A percentile compares a stretch with the other conserved stretches of the same genome.
These are phyloP conservation scores for Alternaria burnsii DNA, from an alignment of 2,329 filamentous ascomycete species.

Conservation along the genomic window DNA sequence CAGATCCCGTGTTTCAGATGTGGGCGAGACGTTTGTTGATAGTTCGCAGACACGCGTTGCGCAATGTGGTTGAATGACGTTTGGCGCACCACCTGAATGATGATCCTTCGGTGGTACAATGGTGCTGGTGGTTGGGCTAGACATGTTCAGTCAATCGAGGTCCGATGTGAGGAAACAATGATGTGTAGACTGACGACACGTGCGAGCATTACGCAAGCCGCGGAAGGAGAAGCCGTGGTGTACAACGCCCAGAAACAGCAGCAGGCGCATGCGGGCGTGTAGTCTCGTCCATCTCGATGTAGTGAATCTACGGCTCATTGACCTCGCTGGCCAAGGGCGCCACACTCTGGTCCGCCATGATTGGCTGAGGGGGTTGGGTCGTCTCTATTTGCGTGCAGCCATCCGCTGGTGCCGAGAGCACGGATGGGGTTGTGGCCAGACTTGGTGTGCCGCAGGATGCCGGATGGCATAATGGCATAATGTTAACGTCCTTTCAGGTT, in stretches of 20 bases:
- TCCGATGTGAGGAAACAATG: not conserved
- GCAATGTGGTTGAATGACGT: not conserved
- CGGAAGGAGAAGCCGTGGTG: not conserved
- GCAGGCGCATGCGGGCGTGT: not conserved
- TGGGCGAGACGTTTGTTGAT: slow-evolving; percentile 10
- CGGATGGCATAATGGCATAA: slow-evolving; percentile 10
- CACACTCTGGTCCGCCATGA: not conserved
- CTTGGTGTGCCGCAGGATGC: slow-evolving; percentile 16
- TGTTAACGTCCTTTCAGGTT: not conserved
- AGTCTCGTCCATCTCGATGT: slow-evolving; percentile 3
- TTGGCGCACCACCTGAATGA: not conserved
- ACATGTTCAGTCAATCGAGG: not conserved
- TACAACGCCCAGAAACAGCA: not conserved
- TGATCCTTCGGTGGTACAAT: slow-evolving; percentile 4
- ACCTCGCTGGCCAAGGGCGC: slow-evolving; percentile 1
- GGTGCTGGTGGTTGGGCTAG: not conserved
- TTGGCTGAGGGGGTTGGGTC: slow-evolving; percentile 9
- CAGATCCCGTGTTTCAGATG: slow-evolving; percentile 17
- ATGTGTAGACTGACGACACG: slow-evolving; percentile 3
- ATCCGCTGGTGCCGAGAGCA: slow-evolving; percentile 19
- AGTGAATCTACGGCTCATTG: slow-evolving; percentile 11
- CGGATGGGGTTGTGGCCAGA: slow-evolving; percentile 25
- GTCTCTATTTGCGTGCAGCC: slow-evolving; percentile 14
- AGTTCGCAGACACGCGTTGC: slow-evolving; percentile 12
- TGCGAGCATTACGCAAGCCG: slow-evolving; percentile 7